Conservation (phyloP, 2,329 filamentous ascomycete genomes). For the Tolypocladium guangdongense region DNA sequence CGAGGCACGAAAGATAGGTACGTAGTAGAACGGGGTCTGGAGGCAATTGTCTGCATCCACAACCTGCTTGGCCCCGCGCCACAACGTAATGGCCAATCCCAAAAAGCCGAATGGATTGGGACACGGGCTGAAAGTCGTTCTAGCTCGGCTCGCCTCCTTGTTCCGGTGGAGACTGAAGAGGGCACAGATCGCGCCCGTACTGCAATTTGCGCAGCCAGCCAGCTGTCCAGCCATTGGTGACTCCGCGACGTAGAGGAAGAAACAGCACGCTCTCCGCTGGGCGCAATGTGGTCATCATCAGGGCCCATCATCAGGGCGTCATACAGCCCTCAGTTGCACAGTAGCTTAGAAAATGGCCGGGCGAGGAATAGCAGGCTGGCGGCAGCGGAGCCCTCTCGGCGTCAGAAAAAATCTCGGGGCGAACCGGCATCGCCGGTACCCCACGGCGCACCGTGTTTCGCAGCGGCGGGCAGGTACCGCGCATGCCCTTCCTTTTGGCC, state of each 20-base stretch:
- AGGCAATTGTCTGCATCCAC: background rate
- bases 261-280: background rate
- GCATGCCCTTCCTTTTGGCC: conserved; percentile 10
- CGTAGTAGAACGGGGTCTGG: background rate
- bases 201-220: background rate
- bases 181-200: too few relatives aligned
- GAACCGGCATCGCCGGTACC: conserved; percentile 20
- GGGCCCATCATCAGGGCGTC: background rate
- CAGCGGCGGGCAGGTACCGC: background rate
- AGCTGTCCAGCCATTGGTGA: background rate
- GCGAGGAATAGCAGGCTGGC: background rate
- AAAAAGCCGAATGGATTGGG: too few relatives aligned
- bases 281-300: background rate
- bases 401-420: conserved; percentile 21
- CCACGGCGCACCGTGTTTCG: background rate
- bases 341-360: background rate
- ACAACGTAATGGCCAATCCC: background rate
- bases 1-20: background rate
- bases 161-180: background rate
- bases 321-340: background rate
- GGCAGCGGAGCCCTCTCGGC: conserved; percentile 9
- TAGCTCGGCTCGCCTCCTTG: conserved; percentile 2
- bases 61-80: background rate
- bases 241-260: background rate
- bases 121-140: background rate